Base-by-base conservation (phyloP, 768 basidiomycete species). In the Pleurotus giganteus region DNA sequence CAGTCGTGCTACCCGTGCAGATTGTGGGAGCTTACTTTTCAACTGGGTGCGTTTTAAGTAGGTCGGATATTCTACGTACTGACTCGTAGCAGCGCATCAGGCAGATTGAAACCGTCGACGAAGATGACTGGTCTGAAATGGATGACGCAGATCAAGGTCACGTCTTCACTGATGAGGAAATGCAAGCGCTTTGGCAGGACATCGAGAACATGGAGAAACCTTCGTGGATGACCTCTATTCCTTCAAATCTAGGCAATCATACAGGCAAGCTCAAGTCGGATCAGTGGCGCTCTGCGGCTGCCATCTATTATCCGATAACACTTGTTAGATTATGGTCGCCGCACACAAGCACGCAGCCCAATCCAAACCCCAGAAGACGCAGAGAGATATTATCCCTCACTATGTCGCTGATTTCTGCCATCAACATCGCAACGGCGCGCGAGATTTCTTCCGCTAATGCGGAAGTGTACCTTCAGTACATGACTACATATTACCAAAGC, bases 181-280 rank as follows among this genome's bases (percentile, higher is more conserved):
- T 49, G 24, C n/a, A 49, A 29, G 13, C 26, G 6, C 21, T 49
- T 12, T 49, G 47, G 47, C 12, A 49, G 17, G 47, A 49, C 29
- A 49, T 49, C 12, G 9, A 29, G n/a, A 50, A 60, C 4, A 63
- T 58, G 4, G 53, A 41, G 5, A 62, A 57, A 1, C 70, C 67
- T 0, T 59, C 65, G 2, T 69, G 69, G 67, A 3, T 68, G 15
- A 56, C 44, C 32, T 63, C 66, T n/a, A 63, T 69, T 2, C 70
- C 70, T 7, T 24, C 39, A 9, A 65, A 71, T 31, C 66, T 62
- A 45, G 67, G 70, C 7, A 52, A 62, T 31, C 51, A 56, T 9
- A 44, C 53, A 15, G 69, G 74, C 5, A 64, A 53, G 1, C 42
- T 73, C 15, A 75, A 74, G 50, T 70, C 72, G 2, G 71, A 71